Conservation (phyloP, 345 rosid species). For the Heritiera littoralis region DNA sequence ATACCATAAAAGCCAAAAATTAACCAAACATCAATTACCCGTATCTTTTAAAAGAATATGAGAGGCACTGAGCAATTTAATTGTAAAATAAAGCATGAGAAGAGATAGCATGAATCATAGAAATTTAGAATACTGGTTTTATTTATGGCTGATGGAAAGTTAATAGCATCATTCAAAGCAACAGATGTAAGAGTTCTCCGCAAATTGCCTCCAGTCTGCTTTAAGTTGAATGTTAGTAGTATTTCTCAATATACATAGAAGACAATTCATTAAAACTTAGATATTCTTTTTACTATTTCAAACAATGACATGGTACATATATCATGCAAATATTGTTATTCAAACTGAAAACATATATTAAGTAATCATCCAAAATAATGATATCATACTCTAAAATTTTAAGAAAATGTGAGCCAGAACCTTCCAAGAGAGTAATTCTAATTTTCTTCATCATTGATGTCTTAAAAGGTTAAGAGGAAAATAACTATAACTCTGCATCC, state of each 20-base stretch:
- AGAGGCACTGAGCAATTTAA: not conserved
- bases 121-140: not conserved
- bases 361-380: not conserved
- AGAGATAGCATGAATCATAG: not conserved
- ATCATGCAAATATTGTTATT: not conserved
- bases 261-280: not conserved
- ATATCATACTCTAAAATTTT: conserved; percentile 12
- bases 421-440: not conserved
- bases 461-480: not conserved
- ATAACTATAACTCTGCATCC: not conserved
- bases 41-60: conserved; percentile 8
- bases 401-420: conserved; percentile 5
- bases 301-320: not conserved
- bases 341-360: conserved; percentile 9
- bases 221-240: not conserved
- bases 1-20: conserved; percentile 12
- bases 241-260: not conserved
- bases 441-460: not conserved
- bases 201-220: not conserved
- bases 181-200: not conserved
- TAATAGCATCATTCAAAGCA: not conserved
- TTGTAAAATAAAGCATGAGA: not conserved
- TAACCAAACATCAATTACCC: not conserved
- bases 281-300: not conserved
- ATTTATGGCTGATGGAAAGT: not conserved